Base-by-base conservation (phyloP, 805 yeast genomes). In the Kodamaea kaohsiungensis region DNA sequence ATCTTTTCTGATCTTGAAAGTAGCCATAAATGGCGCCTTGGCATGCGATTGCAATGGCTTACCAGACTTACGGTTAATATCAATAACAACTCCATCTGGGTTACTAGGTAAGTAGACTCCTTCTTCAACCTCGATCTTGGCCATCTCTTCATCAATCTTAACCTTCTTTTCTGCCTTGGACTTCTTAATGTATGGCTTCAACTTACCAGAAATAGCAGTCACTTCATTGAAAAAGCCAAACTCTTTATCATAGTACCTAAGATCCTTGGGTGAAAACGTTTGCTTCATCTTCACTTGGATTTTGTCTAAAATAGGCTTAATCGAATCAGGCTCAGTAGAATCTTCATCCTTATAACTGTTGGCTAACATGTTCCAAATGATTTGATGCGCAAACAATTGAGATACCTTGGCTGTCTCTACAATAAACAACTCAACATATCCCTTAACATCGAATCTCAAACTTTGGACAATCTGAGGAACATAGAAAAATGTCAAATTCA, bases 401-500 rank as follows among this genome's bases (percentile, higher is more conserved):
- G 95, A 87, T 12, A 91, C 89, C 65, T 88, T 86, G 1, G 96
- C 98, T 1, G 98, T 90, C 67, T 95, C 98, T 53, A 93, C 73
- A 58, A 95, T 91, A 66, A 89, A 90, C 61, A 91, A 81, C 61
- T 89, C 91, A 46, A 93, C 96, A 62, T 91, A 92, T 0, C 98
- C 98, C 46, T 82, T 75, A 9, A 71, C 70, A 67, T 95, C 99
- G 67, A 86, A 87, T 59, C 98, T 81, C 61, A 95, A 78, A 58
- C 90, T 81, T 72, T 95, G 99, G 17, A 95, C 99, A 69, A 95
- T 91, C 68, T 95, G 99, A 1, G 99, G 99, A 51, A 95, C 98
- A 65, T 96, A 95, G 69, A 96, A 95, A 75, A 96, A 95, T 0
- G 97, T 90, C 57, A 88, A 73, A 62, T 89, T 88, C 38, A 90